A percentile compares a stretch with the other conserved stretches of the same genome.
Evolutionary conservation across 139 green algal species (phyloP).

Genomic region (Asterochloris erici): DNA sequence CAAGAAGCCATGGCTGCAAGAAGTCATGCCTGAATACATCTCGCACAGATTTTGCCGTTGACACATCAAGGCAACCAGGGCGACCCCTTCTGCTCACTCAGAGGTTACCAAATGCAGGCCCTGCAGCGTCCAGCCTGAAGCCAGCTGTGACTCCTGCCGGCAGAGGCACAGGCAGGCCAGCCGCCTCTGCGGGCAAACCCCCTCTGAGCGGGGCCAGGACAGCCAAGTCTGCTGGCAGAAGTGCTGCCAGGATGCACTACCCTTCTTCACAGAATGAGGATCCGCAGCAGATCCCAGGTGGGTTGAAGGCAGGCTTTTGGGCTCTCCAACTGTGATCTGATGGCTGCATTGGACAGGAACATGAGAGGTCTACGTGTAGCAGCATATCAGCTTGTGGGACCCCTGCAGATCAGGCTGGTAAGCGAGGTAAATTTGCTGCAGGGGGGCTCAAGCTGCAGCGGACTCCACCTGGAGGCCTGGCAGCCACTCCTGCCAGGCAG

Average conservation of each 20-base stretch:
- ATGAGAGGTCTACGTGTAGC: background rate
- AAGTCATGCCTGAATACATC: too few relatives aligned
- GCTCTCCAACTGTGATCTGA: too few relatives aligned
- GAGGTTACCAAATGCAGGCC: too few relatives aligned
- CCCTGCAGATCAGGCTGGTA: background rate
- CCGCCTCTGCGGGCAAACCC: background rate
- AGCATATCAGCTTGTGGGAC: background rate
- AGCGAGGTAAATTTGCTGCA: background rate
- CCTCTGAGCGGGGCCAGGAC: background rate
- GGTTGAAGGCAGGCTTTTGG: too few relatives aligned
- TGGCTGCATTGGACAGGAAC: background rate
- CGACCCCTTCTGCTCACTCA: too few relatives aligned
- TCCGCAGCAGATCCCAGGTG: constrained; percentile 3
- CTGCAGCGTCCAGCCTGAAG: too few relatives aligned
- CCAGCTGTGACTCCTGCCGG: background rate
- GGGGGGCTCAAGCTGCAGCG: background rate
- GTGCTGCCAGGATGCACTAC: background rate
- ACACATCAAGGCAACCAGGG: too few relatives aligned
- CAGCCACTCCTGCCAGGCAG: too few relatives aligned
- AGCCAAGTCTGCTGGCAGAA: too few relatives aligned
- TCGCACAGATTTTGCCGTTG: too few relatives aligned
- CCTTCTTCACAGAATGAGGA: background rate
- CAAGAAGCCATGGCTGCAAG: too few relatives aligned
- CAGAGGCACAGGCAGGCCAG: background rate
- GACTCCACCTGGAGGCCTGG: background rate